These are phyloP conservation scores for Alternaria solani DNA, from an alignment of 2,329 filamentous ascomycete genomes.

Conservation along the genomic window DNA sequence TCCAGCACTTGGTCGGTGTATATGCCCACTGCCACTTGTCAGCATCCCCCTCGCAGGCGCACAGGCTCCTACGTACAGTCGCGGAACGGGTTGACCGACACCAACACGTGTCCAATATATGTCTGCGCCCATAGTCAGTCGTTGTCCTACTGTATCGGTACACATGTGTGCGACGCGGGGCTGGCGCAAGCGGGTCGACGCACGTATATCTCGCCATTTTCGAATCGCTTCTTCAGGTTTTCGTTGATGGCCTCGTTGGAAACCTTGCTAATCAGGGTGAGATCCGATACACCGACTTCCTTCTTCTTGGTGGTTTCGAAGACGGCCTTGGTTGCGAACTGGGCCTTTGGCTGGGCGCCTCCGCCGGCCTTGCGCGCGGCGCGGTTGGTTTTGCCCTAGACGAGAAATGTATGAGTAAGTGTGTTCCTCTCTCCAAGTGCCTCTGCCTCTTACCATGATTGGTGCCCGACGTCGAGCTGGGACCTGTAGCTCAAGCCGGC, in stretches of 20 bases:
- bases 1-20: conserved; percentile 95
- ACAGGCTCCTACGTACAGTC: conserved; percentile 66
- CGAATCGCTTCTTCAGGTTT: conserved; percentile 97
- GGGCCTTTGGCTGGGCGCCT: conserved; percentile 56
- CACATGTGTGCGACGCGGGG: conserved; percentile 29
- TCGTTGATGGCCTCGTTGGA: conserved; percentile 99
- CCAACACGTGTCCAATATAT: conserved; percentile 98
- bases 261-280: conserved; percentile 97
- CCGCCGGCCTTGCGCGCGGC: conserved; percentile 62
- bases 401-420: conserved; percentile 27
- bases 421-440: conserved; percentile 8
- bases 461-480: conserved; percentile 44
- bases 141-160: conserved; percentile 18
- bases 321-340: conserved; percentile 91
- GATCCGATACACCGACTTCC: conserved; percentile 96
- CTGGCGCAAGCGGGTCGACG: conserved; percentile 46
- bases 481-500: conserved; percentile 19
- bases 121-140: conserved; percentile 63
- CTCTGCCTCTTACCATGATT: conserved; percentile 43
- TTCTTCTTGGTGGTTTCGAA: conserved; percentile 99
- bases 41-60: conserved; percentile 39
- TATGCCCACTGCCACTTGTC: conserved; percentile 74
- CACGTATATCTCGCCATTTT: conserved; percentile 95
- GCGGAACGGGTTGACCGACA: conserved; percentile 97
- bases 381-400: conserved; percentile 64